Evolutionary conservation across 345 rosid species (phyloP), one percentile per base, ranked within the genome.

Genomic region (Geranium brycei): DNA sequence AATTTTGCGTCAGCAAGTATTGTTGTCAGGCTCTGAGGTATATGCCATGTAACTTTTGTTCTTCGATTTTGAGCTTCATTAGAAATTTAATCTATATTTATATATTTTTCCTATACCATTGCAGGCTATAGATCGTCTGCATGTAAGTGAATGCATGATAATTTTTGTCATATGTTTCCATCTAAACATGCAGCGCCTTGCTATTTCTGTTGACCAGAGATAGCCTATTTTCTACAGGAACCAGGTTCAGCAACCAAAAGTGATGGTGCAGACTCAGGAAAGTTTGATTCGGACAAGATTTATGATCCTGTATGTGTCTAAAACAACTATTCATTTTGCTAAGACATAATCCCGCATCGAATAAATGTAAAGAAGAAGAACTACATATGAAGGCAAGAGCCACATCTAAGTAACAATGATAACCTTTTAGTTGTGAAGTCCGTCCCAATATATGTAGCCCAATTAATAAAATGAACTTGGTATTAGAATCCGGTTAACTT

Each of bases 111-210:
- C 30, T 56, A 57, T 51, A 57, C 40, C 68, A 58, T 71, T 81
- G 76, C 95, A 87, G 95, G 77, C 79, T 64, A 55, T 63, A 67
- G 95, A 89, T 76, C 88, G 89, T 74, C 79, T 86, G 72, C 78
- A 74, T 64, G 82, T 75, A 72, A 79, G 91, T 72, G 78, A 58
- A 68, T 64, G 60, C 31, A 40, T 51, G 30, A 19, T 64, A 51
- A 51, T 6, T 13, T 61, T 17, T 61, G 47, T 57, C 41, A 51
- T 40, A 51, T 53, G 28, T 55, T 69, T 38, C 65, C 64, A 40
- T 66, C 7, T 64, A 57, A 17, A 56, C 66, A 16, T 35, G 41
- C 66, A 47, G 31, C 62, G 32, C 62, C 32, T 69, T 66, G 64
- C 68, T 58, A 6, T 62, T 55, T 62, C 59, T 65, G 58, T 62